Percentiles rank a stretch among this genome's conserved stretches.
Conservation (phyloP, 163 green algal genomes). For the Chlamydomonas reinhardtii region DNA sequence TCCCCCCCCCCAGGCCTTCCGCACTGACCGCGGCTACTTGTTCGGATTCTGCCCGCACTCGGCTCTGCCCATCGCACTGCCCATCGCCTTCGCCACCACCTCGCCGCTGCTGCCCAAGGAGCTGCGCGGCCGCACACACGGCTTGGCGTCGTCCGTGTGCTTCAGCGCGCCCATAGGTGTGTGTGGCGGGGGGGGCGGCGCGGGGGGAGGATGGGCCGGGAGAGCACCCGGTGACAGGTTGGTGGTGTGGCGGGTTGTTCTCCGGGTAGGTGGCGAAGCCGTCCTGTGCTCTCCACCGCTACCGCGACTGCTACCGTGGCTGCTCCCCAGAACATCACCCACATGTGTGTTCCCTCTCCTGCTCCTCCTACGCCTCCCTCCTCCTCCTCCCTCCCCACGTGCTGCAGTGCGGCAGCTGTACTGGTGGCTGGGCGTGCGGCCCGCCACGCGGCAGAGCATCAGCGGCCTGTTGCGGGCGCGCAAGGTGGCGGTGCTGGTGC, state of each 20-base stretch:
- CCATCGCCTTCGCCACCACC: slow-evolving; percentile 53
- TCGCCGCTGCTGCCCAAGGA: slow-evolving; percentile 57
- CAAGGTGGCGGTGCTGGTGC: slow-evolving; percentile 74
- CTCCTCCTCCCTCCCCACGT: no score
- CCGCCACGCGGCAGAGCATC: slow-evolving; percentile 68
- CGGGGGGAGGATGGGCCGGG: no score
- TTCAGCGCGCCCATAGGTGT: slow-evolving; percentile 59
- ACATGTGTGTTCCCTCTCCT: no score
- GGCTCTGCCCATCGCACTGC: slow-evolving; percentile 47
- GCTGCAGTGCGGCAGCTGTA: slow-evolving; percentile 74
- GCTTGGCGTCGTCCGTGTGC: slow-evolving; percentile 56
- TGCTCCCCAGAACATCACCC: no score
- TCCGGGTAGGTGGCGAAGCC: no score
- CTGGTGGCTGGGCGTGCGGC: slow-evolving; percentile 75
- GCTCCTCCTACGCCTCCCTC: no score
- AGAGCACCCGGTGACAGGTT: no score
- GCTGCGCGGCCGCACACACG: slow-evolving; percentile 45
- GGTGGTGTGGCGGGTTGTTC: no score
- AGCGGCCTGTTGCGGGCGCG: slow-evolving; percentile 58
- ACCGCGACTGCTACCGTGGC: no score
- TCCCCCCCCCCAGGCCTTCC: not conserved
- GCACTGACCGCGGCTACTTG: slow-evolving; percentile 1
- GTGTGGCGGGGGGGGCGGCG: no score
- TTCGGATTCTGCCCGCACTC: slow-evolving; percentile 42
- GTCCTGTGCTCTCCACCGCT: no score